Base-by-base conservation (phyloP, 2,329 filamentous ascomycete species). In the Sclerotiophoma versabilis region DNA sequence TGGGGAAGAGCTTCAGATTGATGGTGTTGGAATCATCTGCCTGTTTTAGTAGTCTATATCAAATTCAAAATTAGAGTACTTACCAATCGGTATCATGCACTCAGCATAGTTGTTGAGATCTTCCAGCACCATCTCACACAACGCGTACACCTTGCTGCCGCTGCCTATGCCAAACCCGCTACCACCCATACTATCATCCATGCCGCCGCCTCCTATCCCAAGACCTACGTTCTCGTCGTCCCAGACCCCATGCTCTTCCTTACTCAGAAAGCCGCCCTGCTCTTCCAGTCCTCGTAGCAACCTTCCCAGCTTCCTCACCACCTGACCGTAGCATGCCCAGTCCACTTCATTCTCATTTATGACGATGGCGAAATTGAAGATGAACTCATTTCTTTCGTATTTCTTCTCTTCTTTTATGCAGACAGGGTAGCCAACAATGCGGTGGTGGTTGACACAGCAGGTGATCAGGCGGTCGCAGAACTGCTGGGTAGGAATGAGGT, bases 31-130 rank as follows among this genome's bases (percentile, higher is more conserved):
- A 87, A 63, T 96, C 92, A 74, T 96, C 92, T 92, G 64, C 19
- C 15, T 12, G n/a, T n/a, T n/a, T n/a, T n/a, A n/a, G n/a, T n/a
- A n/a, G n/a, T n/a, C n/a, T n/a, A n/a, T n/a, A n/a, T n/a, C n/a
- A n/a, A n/a, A n/a, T n/a, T n/a, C n/a, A n/a, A n/a, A n/a, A 1
- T 43, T 10, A 2, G 3, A 2, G 20, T 5, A 4, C 46, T n/a
- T 29, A 93, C 91, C 91, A 60, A 97, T 93, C 0, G 93, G 93
- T 68, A 97, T 96, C 93, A 96, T 96, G 81, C 93, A 96, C 79
- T 99, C 95, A 70, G 91, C 93, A 70, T 97, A 99, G 67, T 96
- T 96, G 71, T 98, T 97, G 64, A 99, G 73, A 72, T 99, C 93
- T 76, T 97, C 92, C 64, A 98, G 82, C 62, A 99, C 77, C 63